A percentile compares a stretch with the other conserved stretches of the same genome.
Conservation (phyloP, 208 protist genomes). For the Leishmania lainsoni region DNA sequence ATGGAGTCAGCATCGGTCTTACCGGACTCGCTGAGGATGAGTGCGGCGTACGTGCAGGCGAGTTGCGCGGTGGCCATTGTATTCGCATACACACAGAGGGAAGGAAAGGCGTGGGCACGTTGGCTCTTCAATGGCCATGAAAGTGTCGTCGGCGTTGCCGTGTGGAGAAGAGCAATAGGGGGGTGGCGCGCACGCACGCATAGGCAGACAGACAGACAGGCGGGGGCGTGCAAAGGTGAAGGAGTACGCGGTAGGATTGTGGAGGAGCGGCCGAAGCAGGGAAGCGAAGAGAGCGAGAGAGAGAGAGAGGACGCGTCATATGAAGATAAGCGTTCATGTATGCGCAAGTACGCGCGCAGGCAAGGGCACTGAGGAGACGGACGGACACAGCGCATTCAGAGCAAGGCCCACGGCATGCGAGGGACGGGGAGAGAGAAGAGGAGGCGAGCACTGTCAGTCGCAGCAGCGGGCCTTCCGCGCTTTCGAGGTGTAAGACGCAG, state of each 20-base stretch:
- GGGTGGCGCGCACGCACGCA: not conserved
- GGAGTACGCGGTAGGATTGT: too few species aligned
- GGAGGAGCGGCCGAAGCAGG: not conserved
- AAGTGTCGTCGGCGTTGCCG: not conserved
- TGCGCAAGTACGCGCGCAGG: not conserved
- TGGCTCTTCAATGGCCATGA: not conserved
- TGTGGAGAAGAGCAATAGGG: too few species aligned
- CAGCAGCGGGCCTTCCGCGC: too few species aligned
- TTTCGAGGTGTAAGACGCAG: too few species aligned
- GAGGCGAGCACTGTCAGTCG: not conserved
- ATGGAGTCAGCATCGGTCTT: slow-evolving; percentile 76
- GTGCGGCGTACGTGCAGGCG: slow-evolving; percentile 94
- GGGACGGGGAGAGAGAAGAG: not conserved
- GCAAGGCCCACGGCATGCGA: slow-evolving; percentile 3
- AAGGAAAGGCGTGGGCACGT: not conserved
- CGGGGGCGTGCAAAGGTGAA: too few species aligned
- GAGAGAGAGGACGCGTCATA: too few species aligned
- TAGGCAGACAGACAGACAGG: not conserved
- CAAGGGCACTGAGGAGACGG: not conserved
- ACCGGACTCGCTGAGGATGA: slow-evolving; percentile 93
- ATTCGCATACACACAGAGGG: not conserved
- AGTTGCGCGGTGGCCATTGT: slow-evolving; percentile 71
- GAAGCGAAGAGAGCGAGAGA: not conserved
- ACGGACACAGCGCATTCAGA: not conserved
- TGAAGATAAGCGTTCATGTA: too few species aligned